Conservation (phyloP, 2,329 filamentous ascomycete species). For the Dryadomyces quercivorus region DNA sequence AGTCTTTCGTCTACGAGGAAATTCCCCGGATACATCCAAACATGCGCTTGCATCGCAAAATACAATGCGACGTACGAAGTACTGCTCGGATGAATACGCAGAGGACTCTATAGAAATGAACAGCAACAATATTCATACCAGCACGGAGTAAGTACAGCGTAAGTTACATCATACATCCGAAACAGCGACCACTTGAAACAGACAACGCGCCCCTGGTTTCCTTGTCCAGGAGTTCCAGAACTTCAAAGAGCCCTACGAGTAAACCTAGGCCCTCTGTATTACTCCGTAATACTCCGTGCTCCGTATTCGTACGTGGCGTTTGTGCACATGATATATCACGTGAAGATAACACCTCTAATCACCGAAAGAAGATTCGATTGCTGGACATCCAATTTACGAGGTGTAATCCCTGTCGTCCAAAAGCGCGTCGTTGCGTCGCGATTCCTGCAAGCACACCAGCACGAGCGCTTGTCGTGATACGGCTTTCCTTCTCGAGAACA, state of each 20-base stretch:
- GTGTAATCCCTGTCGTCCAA: slow-evolving; percentile 1
- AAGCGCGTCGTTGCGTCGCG: slow-evolving; percentile 1
- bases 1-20: too few species aligned
- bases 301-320: neutral
- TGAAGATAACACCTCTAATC: neutral
- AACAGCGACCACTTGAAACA: neutral
- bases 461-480: neutral
- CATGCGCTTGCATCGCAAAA: neutral
- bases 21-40: neutral
- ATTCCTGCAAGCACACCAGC: neutral
- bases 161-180: too few species aligned
- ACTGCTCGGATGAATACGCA: neutral
- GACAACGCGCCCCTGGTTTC: neutral
- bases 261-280: too few species aligned
- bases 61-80: neutral
- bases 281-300: neutral
- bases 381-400: neutral
- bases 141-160: too few species aligned
- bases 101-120: too few species aligned
- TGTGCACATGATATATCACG: neutral
- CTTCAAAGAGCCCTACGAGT: too few species aligned
- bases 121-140: too few species aligned
- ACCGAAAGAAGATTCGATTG: neutral
- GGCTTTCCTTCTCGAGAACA: neutral
- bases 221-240: neutral